These are phyloP conservation scores for Populus hybrid DNA, from an alignment of 441 rosid species.

Conservation along the genomic window DNA sequence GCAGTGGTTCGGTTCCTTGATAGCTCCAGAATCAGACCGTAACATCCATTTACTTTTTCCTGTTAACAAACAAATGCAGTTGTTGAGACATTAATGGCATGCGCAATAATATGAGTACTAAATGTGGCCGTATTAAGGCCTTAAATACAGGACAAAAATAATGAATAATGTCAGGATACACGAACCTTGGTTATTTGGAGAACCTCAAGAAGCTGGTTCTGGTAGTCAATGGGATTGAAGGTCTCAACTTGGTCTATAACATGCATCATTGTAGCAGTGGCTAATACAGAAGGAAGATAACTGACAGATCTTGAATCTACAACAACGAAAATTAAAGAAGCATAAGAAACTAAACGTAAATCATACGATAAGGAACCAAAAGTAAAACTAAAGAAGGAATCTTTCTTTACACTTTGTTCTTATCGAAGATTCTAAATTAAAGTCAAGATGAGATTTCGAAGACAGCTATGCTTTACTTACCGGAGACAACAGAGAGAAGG, in stretches of 20 bases:
- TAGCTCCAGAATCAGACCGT: slow-evolving; percentile 38
- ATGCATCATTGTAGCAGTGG: slow-evolving; percentile 86
- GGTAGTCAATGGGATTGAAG: slow-evolving; percentile 43
- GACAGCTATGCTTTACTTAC: slow-evolving; percentile 27
- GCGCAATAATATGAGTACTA: not conserved
- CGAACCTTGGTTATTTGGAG: slow-evolving; percentile 62
- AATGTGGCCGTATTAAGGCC: not conserved
- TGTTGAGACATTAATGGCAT: not conserved
- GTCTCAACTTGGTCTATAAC: slow-evolving; percentile 71
- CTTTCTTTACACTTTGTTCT: slow-evolving; percentile 6
- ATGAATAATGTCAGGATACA: not conserved
- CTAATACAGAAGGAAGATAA: slow-evolving; percentile 73
- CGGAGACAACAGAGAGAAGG: slow-evolving; percentile 58
- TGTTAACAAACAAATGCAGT: slow-evolving; percentile 23
- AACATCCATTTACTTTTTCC: slow-evolving; percentile 61
- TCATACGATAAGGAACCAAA: not conserved
- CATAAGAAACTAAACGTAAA: not conserved
- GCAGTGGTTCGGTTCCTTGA: slow-evolving; percentile 14
- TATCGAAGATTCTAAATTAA: slow-evolving; percentile 9
- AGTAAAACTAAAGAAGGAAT: not conserved
- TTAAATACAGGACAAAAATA: no score
- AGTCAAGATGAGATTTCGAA: not conserved
- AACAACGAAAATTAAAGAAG: not conserved
- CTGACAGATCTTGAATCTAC: slow-evolving; percentile 70
- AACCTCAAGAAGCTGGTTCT: slow-evolving; percentile 56